Evolutionary conservation across 176 grass and related monocot species (phyloP), one percentile per base, ranked within the genome.

Genomic region (Bolboschoenus planiculmis): DNA sequence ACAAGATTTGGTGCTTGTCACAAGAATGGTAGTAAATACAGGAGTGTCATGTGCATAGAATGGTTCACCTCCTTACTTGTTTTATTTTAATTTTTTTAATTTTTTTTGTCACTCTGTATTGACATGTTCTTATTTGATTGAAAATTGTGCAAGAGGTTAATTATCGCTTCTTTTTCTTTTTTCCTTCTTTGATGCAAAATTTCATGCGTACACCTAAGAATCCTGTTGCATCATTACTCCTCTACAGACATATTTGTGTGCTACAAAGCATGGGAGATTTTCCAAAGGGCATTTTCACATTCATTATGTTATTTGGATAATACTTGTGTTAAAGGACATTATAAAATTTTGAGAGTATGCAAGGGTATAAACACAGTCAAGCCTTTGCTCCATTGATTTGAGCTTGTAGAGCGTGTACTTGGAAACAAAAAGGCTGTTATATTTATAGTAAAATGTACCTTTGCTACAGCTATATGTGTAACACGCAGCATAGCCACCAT

Each of bases 381-480:
- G 14, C 46, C 2, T 77, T 2, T 70, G 62, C 21, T 58, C 16
- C 0, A n/a, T 59, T 59, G 56, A n/a, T n/a, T n/a, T n/a, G n/a
- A 15, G 29, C 29, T 63, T 7, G 3, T 23, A 71, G 37, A 71
- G 20, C 4, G n/a, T 43, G 37, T 71, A 15, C 10, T 33, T 9
- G 15, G 29, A 34, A 44, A 21, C 24, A 71, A 43, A 71, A 40
- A 10, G 11, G 50, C 11, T 14, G 50, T 53, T 15, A 4, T 53
- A 53, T 3, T n/a, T 18, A 15, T 53, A 53, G 18, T 53, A 53
- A 16, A 53, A 53, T 3, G 18, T 53, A 53, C 50, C 50, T 53
- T 98, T 98, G 86, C 96, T 98, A 84, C 92, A 93, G 82, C 96
- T 93, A 73, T 98, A 98, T 31, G 90, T 90, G 82, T 98, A 98